Conservation (phyloP, 345 rosid genomes). For the Murraya koenigii region DNA sequence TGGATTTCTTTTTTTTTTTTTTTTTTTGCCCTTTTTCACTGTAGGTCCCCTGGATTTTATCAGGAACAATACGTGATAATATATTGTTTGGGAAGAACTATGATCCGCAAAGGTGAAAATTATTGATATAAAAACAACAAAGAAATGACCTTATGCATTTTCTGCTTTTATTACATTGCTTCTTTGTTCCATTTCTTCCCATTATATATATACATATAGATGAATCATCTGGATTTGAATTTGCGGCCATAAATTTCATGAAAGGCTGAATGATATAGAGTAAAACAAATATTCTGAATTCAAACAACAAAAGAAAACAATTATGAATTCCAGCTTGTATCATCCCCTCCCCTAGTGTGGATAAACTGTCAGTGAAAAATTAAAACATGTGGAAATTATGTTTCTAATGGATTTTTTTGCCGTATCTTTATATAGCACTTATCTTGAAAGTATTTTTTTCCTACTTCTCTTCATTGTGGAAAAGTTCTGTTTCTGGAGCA, state of each 20-base stretch:
- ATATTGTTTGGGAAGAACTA: conserved; percentile 64
- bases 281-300: not conserved
- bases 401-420: not conserved
- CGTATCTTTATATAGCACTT: not conserved
- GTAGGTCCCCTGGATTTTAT: conserved; percentile 90
- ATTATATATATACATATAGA: not conserved
- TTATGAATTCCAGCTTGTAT: not conserved
- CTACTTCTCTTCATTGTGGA: not conserved
- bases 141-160: not conserved
- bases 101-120: conserved; percentile 58
- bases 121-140: conserved; percentile 6
- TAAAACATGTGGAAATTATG: not conserved
- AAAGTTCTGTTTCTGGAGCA: conserved; percentile 24
- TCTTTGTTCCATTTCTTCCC: not conserved
- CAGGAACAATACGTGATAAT: conserved; percentile 82
- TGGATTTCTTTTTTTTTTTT: conserved; percentile 7
- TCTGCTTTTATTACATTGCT: not conserved
- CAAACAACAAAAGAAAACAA: not conserved
- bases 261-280: no score
- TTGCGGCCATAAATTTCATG: no score
- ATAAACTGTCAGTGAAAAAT: not conserved
- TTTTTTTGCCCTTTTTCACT: no score
- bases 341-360: not conserved
- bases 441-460: not conserved
- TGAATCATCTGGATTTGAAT: no score